Conservation (phyloP, 2,329 filamentous ascomycete species). For the Fusarium camptoceras region DNA sequence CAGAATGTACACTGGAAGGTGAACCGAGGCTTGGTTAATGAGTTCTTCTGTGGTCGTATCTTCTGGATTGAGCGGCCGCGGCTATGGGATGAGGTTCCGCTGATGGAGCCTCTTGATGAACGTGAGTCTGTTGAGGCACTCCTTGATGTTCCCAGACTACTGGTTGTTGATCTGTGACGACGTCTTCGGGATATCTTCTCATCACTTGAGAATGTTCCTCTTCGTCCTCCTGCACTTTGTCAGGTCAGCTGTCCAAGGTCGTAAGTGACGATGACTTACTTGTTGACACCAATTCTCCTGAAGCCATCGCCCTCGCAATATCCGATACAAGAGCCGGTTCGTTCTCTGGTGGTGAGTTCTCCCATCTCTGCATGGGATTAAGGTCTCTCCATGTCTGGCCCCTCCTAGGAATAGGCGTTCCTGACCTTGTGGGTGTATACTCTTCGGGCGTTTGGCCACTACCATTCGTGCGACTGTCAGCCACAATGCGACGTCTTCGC, state of each 20-base stretch:
- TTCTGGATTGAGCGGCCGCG: slow-evolving; percentile 21
- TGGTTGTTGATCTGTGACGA: slow-evolving; percentile 25
- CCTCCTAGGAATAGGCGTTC: slow-evolving; percentile 47
- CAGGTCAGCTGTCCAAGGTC: slow-evolving; percentile 58
- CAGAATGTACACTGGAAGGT: slow-evolving; percentile 59
- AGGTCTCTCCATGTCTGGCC: slow-evolving; percentile 46
- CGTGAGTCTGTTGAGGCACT: slow-evolving; percentile 32
- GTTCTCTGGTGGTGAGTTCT: slow-evolving; percentile 51
- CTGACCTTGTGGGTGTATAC: slow-evolving; percentile 65
- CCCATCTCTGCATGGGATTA: slow-evolving; percentile 49
- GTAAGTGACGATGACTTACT: slow-evolving; percentile 41
- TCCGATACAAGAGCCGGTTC: slow-evolving; percentile 49
- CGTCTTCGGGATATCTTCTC: slow-evolving; percentile 13
- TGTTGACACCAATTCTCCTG: slow-evolving; percentile 6
- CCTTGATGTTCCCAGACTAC: slow-evolving; percentile 34
- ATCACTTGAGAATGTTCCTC: slow-evolving; percentile 27
- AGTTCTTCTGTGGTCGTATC: slow-evolving; percentile 13
- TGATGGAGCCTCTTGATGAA: slow-evolving; percentile 26
- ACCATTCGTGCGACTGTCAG: slow-evolving; percentile 47
- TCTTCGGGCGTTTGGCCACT: background rate
- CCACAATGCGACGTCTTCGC: slow-evolving; percentile 76
- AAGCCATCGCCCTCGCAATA: slow-evolving; percentile 48
- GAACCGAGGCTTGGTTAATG: slow-evolving; percentile 16
- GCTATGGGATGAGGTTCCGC: slow-evolving; percentile 18
- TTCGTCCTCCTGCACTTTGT: slow-evolving; percentile 16